phyloP scores from a whole-genome alignment of 2,329 filamentous ascomycete species.

The Emydomyces testavorans region DNA sequence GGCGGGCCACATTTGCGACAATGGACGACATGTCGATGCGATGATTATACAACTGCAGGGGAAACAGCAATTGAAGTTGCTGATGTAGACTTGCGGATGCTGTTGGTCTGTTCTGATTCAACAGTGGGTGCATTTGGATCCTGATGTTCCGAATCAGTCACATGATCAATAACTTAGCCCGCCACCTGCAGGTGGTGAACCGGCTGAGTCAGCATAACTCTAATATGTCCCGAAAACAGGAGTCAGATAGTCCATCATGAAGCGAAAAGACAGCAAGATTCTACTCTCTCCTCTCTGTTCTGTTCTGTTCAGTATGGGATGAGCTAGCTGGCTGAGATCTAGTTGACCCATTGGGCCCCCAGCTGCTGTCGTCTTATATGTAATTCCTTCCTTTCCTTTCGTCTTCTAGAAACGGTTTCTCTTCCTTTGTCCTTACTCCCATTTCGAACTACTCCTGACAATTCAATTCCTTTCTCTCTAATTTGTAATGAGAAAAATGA shows the following conservation, averaged over 20 bases:
- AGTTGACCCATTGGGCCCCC: neutral
- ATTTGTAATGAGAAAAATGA: neutral
- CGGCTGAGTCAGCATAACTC: slow-evolving; percentile 7
- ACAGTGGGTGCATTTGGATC: slow-evolving; percentile 16
- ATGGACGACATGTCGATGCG: slow-evolving; percentile 31
- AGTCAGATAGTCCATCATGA: neutral
- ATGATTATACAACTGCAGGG: slow-evolving; percentile 1
- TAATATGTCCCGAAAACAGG: slow-evolving; percentile 2
- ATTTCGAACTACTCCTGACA: neutral
- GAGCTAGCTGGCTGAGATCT: neutral
- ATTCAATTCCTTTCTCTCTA: neutral
- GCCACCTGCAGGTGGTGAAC: no score
- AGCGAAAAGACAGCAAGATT: neutral
- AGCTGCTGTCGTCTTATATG: neutral
- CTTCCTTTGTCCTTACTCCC: neutral
- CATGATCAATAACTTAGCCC: neutral
- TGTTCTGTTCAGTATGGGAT: neutral
- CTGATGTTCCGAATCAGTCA: slow-evolving; percentile 12
- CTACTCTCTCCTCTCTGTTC: no score
- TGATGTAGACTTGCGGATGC: neutral
- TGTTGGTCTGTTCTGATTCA: neutral
- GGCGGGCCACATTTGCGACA: slow-evolving; percentile 32
- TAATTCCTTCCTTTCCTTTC: neutral
- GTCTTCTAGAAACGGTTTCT: neutral
- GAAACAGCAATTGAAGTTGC: slow-evolving; percentile 1